Conservation (phyloP, 257 asterid genomes). For the Solanum tacnaense region DNA sequence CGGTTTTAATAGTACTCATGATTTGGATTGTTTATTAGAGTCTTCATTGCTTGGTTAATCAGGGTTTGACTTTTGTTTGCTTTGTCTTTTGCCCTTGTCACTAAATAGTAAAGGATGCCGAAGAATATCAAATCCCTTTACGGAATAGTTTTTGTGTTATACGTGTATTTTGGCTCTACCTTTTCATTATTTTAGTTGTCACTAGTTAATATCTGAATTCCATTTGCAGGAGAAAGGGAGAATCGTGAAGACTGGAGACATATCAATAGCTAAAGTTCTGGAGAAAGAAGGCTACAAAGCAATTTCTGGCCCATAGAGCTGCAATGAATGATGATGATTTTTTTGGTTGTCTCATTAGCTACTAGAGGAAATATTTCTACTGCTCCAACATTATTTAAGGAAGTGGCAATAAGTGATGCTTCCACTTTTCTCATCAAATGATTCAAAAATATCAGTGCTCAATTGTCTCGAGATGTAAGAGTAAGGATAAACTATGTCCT, state of each 20-base stretch:
- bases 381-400: background rate
- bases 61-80: background rate
- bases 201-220: background rate
- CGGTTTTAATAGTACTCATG: background rate
- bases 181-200: background rate
- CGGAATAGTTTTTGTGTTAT: background rate
- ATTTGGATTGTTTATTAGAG: background rate
- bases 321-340: background rate
- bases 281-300: constrained; percentile 82
- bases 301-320: constrained; percentile 29
- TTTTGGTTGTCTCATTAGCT: background rate
- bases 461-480: background rate
- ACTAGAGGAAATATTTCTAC: background rate
- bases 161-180: background rate
- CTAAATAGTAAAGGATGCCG: background rate
- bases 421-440: background rate
- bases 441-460: background rate
- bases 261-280: constrained; percentile 53
- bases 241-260: constrained; percentile 86
- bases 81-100: background rate
- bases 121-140: background rate
- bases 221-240: constrained; percentile 44
- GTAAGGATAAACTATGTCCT: background rate
- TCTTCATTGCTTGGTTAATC: background rate
- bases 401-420: background rate